Base-by-base conservation (phyloP, 495 filamentous ascomycete species). In the Lasiosphaeria miniovina region DNA sequence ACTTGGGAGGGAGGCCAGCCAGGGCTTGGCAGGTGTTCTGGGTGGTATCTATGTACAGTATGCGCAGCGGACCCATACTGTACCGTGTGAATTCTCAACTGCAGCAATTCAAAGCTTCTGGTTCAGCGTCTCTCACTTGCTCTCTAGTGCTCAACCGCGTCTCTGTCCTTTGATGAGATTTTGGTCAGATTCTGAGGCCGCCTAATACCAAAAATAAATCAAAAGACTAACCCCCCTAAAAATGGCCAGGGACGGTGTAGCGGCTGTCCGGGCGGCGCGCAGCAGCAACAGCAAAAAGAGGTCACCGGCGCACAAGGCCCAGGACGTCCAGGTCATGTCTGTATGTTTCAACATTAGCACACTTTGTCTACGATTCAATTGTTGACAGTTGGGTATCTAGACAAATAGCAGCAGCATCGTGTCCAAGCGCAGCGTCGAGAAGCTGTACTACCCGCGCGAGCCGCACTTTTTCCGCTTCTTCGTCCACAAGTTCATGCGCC, bases 371-470 rank as follows among this genome's bases (percentile, higher is more conserved):
- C 24, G 24, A 24, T 24, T 5, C 8, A n/a, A 46, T 46, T 31
- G 15, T 0, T 35, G 15, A 38, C 10, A 24, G 12, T 12, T 6
- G 10, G 6, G 12, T 12, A 17, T 9, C 46, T 53, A 93, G 88
- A 96, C 92, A 55, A 96, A 96, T 68, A 90, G 85, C 69, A 90
- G 88, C 72, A 92, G 88, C 65, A 96, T 96, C 65, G 86, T 91
- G 43, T 96, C 90, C 33, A 96, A 96, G 70, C 82, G 91, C 59
- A 91, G 89, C 64, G 91, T 96, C 35, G 90, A 96, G 68, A 84
- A 85, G 65, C 79, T 94, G 17, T 96, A 96, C 73, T 87, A 87
- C 63, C 71, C 82, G 14, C 72, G 84, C 56, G 80, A 93, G 61
- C 83, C 88, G 17, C 86, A 91, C 67, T 95, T 91, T 77, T 92